Base-by-base conservation (phyloP, 805 yeast genomes). In the Pichia eremophila region DNA sequence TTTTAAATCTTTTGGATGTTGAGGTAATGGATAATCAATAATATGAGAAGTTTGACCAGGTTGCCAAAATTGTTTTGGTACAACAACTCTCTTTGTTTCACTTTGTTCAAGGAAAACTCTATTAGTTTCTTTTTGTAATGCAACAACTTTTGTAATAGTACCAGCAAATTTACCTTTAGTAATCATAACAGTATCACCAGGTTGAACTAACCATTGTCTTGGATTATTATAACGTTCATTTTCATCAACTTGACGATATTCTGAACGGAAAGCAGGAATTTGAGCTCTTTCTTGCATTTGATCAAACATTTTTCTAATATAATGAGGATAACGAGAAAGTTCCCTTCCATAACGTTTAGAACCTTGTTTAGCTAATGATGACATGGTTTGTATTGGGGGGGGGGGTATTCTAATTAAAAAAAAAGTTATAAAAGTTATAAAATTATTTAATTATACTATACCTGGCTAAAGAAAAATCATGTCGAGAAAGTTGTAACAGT, bases 131-230 rank as follows among this genome's bases (percentile, higher is more conserved):
- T 69, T 66, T 44, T 75, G 77, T 51, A 79, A 78, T 49, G 78
- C 77, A 50, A 75, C 72, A 11, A 91, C 76, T 47, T 77, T 77
- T 9, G 91, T 80, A 14, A 89, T 73, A 28, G 77, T 79, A n/a
- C 96, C 95, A 58, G 78, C 78, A 58, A 77, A 74, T 42, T 74
- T 71, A 18, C 97, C 97, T 45, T 73, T 74, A 28, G 78, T 70
- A 27, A 88, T 72, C 60, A 87, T 75, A 2, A 85, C 95, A 51
- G 83, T 70, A 65, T 87, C 96, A 19, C 95, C 95, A 22, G 78
- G 79, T 41, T 81, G 70, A 53, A 78, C 79, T 42, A 78, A 81
- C 70, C 84, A 74, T 41, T 83, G 74, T 50, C 71, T 70, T 34
- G 76, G 68, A 15, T 69, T 67, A 55, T 73, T 73, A 51, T 52